These are phyloP conservation scores for Rhynchospora pubera DNA, from an alignment of 176 grass and related monocot species.

Conservation along the genomic window DNA sequence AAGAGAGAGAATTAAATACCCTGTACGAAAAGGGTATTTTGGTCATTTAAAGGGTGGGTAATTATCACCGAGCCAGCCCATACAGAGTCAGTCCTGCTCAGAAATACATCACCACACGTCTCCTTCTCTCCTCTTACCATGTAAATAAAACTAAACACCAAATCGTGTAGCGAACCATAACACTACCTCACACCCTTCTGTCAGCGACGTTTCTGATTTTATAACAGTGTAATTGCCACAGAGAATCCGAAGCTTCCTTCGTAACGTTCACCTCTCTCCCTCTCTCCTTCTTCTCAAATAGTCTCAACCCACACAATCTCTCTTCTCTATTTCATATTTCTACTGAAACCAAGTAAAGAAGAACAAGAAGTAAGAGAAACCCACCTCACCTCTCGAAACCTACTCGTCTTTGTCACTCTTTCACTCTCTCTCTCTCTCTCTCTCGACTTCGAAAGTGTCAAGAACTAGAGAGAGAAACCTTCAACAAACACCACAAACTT, in stretches of 20 bases:
- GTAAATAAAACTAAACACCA: too few relatives aligned
- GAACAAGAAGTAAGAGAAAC: not conserved
- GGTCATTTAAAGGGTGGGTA: slow-evolving; percentile 6
- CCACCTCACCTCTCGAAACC: not conserved
- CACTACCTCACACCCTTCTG: too few relatives aligned
- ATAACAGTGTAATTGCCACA: not conserved
- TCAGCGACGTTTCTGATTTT: not conserved
- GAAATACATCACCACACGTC: slow-evolving; percentile 28
- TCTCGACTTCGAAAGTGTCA: not conserved
- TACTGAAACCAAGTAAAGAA: not conserved
- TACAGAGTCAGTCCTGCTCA: slow-evolving; percentile 9
- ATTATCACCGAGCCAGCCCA: slow-evolving; percentile 17
- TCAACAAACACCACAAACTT: not conserved
- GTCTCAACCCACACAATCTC: not conserved
- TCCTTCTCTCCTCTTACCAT: not conserved
- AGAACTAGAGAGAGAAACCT: not conserved
- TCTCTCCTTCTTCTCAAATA: slow-evolving; percentile 11
- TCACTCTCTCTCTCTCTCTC: not conserved
- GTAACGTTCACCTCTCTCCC: slow-evolving; percentile 21
- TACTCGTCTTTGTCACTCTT: too few relatives aligned
- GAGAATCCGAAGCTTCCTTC: not conserved
- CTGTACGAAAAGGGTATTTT: slow-evolving; percentile 14
- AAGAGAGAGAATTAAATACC: not conserved
- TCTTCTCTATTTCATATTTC: not conserved
- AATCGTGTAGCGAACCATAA: not conserved